Base-by-base conservation (phyloP, 345 rosid species). In the Gossypium rotundifolium region DNA sequence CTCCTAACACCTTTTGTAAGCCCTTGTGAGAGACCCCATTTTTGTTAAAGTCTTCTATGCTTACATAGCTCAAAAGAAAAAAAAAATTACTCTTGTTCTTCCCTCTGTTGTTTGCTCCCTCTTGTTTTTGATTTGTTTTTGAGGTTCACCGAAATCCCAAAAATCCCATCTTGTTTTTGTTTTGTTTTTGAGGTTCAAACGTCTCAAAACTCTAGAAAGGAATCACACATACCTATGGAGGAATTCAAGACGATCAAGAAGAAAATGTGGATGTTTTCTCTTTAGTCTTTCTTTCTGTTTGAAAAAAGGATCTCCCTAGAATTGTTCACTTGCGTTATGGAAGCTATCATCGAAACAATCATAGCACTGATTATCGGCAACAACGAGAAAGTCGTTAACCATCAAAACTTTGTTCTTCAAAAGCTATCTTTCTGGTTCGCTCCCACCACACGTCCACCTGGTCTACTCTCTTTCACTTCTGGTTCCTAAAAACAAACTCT, bases 341-440 rank as follows among this genome's bases (percentile, higher is more conserved):
- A 85, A 81, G 79, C 62, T 69, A 73, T 77, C 71, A 69, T 65
- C 88, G 81, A 29, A 72, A 3, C 65, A 66, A 68, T 65, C 71
- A 22, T 18, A 65, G 63, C 72, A 58, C 44, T 52, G 73, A 59
- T 78, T 74, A 70, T 75, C 77, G 76, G 7, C 74, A 69, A n/a
- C 65, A 68, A 58, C 18, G 75, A 67, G 80, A 76, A 74, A 71
- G 67, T 82, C 70, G 74, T 77, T 51, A 83, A 80, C 65, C 81
- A 80, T 18, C 95, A 74, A 73, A 87, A 81, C 73, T 88, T 86
- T 80, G 85, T 83, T 62, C 86, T 84, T 38, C 89, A 84, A 72
- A 85, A 80, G 79, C 87, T 87, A 63, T 90, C 96, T 40, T 87
- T 87, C 75, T 87, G 93, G 93, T 90, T 88, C 58, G 91, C 91